Base-by-base conservation (phyloP, 352 stramenopile genomes). In the Sclerospora graminicola region DNA sequence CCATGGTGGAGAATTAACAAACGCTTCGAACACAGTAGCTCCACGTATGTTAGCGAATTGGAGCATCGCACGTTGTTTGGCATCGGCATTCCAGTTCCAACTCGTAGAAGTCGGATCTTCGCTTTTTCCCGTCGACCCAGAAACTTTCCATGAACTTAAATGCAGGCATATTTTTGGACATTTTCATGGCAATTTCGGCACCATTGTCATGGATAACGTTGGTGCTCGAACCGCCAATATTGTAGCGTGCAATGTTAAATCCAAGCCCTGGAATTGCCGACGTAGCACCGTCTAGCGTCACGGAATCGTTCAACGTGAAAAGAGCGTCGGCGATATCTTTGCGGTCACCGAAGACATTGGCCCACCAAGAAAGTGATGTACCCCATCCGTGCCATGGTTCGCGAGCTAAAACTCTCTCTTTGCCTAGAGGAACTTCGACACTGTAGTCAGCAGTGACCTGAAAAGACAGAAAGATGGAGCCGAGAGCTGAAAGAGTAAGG, bases 181-280 rank as follows among this genome's bases (percentile, higher is more conserved):
- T n/a, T 35, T 66, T 67, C 62, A 83, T 83, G 5, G 43, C 41
- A 8, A 68, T 47, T 16, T 54, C 44, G 10, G 55, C 71, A 14
- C 65, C 67, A 27, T n/a, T n/a, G n/a, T n/a, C n/a, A n/a, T n/a
- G n/a, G 15, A 76, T 62, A 7, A 63, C 57, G 35, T 76, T 64
- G 24, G 35, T 63, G 14, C 57, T 47, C 13, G 67, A 69, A 2
- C 67, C 70, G 28, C 70, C 70, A 15, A 83, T 50, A 41, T 83
- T 83, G 57, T 83, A 81, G 27, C 68, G 67, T 6, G 51, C 67
- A n/a, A 84, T 73, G 50, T 72, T 84, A 30, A 84, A 53, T 5
- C 63, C 66, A 1, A 83, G 42, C 0, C 47, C 63, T 0, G 71
- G 71, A 3, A 84, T 24, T 6, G 34, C 51, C 1, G 49, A 54